Conservation (phyloP, 345 rosid species). For the Eucalyptus cloeziana region DNA sequence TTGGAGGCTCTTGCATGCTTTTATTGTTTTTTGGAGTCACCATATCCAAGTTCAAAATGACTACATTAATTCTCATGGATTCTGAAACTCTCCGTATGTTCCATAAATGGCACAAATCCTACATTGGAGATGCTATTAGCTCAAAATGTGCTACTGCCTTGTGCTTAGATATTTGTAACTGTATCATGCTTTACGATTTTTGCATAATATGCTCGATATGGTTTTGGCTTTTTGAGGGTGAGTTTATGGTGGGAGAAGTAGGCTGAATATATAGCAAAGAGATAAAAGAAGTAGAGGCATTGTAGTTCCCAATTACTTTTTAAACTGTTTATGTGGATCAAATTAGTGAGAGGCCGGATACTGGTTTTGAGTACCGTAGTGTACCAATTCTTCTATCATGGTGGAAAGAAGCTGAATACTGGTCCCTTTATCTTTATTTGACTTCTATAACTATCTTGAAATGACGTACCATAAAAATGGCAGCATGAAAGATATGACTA, state of each 20-base stretch:
- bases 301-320: not conserved
- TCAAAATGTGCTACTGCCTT: not conserved
- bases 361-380: not conserved
- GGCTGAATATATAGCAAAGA: not conserved
- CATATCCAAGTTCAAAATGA: not conserved
- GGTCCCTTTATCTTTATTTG: not conserved
- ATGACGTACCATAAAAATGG: not conserved
- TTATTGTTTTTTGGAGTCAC: not conserved
- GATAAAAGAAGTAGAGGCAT: not conserved
- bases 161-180: not conserved
- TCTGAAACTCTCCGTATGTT: not conserved
- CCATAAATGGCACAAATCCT: not conserved
- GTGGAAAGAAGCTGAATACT: not conserved
- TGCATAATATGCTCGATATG: not conserved
- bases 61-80: not conserved
- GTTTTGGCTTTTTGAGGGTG: not conserved
- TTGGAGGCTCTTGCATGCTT: not conserved
- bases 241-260: not conserved
- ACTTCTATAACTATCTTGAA: not conserved
- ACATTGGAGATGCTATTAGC: not conserved
- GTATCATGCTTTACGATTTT: not conserved
- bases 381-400: not conserved
- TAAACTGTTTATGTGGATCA: not conserved
- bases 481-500: not conserved
- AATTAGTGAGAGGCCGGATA: not conserved